phyloP scores from a whole-genome alignment of 2,329 filamentous ascomycete species.

The Monilinia polystroma region DNA sequence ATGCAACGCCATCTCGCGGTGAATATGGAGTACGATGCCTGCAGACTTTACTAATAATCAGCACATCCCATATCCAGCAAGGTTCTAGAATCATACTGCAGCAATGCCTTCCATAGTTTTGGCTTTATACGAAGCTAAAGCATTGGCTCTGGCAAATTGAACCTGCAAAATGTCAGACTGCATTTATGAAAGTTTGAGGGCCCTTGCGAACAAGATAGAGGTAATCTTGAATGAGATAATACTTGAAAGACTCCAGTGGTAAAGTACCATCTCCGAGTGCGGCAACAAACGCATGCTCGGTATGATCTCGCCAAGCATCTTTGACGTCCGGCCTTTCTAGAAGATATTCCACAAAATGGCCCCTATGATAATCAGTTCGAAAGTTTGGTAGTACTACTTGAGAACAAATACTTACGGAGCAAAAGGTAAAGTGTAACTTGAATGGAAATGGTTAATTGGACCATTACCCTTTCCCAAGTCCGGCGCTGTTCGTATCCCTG shows the following conservation, averaged over 20 bases:
- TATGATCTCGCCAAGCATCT: slow-evolving; percentile 70
- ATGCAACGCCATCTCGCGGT: slow-evolving; percentile 78
- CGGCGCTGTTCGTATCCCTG: slow-evolving; percentile 55
- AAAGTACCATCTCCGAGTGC: slow-evolving; percentile 73
- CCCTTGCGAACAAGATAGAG: slow-evolving; percentile 67
- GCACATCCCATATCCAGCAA: background rate
- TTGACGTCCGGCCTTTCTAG: slow-evolving; percentile 73
- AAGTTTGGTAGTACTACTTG: background rate
- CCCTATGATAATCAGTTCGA: slow-evolving; percentile 47
- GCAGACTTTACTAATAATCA: slow-evolving; percentile 50
- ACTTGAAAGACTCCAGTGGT: slow-evolving; percentile 74
- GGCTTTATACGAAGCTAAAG: slow-evolving; percentile 81
- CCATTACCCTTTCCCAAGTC: slow-evolving; percentile 62
- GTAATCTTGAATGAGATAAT: slow-evolving; percentile 90
- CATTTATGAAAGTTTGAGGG: background rate
- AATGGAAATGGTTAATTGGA: slow-evolving; percentile 78
- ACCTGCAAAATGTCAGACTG: slow-evolving; percentile 49
- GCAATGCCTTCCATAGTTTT: slow-evolving; percentile 71
- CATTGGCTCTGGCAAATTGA: slow-evolving; percentile 85
- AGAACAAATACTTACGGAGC: slow-evolving; percentile 46
- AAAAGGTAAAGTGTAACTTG: slow-evolving; percentile 66
- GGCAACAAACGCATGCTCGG: slow-evolving; percentile 79
- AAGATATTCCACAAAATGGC: slow-evolving; percentile 80
- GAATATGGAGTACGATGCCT: slow-evolving; percentile 72
- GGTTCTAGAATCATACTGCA: slow-evolving; percentile 50